These are phyloP conservation scores for Avena atlantica DNA, from an alignment of 176 grass and related monocot genomes.

Conservation along the genomic window DNA sequence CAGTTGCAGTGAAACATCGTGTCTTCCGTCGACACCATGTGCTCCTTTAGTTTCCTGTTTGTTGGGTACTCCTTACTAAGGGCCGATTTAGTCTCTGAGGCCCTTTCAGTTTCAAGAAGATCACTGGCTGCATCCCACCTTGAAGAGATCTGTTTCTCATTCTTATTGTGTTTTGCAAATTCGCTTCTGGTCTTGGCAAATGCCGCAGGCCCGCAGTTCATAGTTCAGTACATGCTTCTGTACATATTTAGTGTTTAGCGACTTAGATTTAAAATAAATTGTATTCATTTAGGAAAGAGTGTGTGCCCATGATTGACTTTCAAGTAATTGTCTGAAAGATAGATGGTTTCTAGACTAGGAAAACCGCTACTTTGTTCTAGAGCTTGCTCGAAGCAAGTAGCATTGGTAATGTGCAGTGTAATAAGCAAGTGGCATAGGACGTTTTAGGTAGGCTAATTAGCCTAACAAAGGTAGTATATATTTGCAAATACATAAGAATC, in stretches of 20 bases:
- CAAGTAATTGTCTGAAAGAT: background rate
- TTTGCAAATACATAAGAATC: background rate
- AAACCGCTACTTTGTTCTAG: background rate
- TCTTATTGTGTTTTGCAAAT: background rate
- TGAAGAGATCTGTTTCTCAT: too few species aligned
- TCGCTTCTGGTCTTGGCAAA: constrained; percentile 3
- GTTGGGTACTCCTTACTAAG: too few species aligned
- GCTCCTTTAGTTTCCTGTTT: too few species aligned
- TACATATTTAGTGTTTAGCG: background rate
- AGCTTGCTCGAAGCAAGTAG: background rate
- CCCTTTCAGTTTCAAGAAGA: too few species aligned
- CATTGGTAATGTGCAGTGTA: background rate
- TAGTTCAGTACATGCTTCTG: background rate
- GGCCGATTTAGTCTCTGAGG: too few species aligned
- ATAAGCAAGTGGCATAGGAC: too few species aligned
- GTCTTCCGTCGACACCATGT: too few species aligned
- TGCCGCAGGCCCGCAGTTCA: background rate
- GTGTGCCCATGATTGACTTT: background rate
- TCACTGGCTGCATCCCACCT: too few species aligned
- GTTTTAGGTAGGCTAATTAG: too few species aligned
- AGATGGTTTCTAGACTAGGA: background rate
- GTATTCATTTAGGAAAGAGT: too few species aligned
- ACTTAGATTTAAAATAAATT: too few species aligned
- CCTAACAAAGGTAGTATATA: background rate
- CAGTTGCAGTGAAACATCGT: too few species aligned